Evolutionary conservation across 192 early-diverging fungal genomes (phyloP).

Genomic region (Funneliformis geosporum): DNA sequence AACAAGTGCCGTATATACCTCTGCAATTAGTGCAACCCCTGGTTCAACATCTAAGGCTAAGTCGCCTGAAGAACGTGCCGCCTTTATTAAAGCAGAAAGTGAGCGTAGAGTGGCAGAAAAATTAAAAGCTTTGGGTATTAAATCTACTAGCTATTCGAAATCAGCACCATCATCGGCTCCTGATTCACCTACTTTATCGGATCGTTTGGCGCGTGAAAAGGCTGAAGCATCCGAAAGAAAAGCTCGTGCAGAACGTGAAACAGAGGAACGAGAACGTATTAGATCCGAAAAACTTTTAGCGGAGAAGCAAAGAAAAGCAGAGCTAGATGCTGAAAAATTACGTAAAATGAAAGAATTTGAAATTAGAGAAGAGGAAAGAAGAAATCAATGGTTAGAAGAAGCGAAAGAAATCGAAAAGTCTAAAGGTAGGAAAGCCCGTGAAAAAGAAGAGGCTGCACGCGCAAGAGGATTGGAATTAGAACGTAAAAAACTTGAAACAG

Average conservation of each 20-base stretch:
- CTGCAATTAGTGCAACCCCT: constrained; percentile 33
- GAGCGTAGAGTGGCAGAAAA: constrained; percentile 52
- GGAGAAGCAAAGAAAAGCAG: constrained; percentile 34
- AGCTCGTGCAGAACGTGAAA: constrained; percentile 14
- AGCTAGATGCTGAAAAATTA: constrained; percentile 43
- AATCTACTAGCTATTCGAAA: constrained; percentile 23
- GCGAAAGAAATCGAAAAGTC: constrained; percentile 36
- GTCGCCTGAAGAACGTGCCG: constrained; percentile 49
- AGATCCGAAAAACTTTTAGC: constrained; percentile 23
- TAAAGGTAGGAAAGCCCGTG: constrained; percentile 31
- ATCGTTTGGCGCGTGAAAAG: neutral
- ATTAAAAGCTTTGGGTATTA: constrained; percentile 41
- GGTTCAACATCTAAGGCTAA: constrained; percentile 35
- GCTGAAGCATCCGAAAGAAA: constrained; percentile 21
- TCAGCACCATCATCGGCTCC: constrained; percentile 33
- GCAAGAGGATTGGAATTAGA: constrained; percentile 44
- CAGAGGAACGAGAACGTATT: constrained; percentile 30
- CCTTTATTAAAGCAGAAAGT: constrained; percentile 54
- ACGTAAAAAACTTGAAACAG: constrained; percentile 30
- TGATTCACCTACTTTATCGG: constrained; percentile 7
- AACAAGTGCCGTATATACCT: constrained; percentile 24
- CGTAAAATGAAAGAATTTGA: constrained; percentile 52
- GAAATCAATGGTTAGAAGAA: constrained; percentile 45
- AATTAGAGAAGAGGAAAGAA: constrained; percentile 39
- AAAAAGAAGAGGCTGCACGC: constrained; percentile 37